Base-by-base conservation (phyloP, 2,329 filamentous ascomycete genomes). In the Emmonsiellopsis sp. region DNA sequence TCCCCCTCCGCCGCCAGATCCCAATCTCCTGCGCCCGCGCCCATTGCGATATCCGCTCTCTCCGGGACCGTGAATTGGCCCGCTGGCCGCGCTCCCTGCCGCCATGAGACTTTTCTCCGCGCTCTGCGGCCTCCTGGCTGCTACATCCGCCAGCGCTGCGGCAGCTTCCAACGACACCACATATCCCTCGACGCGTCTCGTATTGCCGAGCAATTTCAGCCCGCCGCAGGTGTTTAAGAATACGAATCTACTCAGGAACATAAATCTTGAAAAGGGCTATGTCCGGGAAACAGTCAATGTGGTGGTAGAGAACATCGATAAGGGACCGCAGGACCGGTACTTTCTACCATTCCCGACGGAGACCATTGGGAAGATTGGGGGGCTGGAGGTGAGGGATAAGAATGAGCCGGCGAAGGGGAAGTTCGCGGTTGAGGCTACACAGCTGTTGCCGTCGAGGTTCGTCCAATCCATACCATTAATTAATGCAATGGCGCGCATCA, bases 221-320 rank as follows among this genome's bases (percentile, higher is more conserved):
- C 90, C 92, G 52, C 86, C 91, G 11, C 87, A 89, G 68, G 87
- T 91, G 61, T 98, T 95, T 77, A 89, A 91, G 75, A 96, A 98
- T 72, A 80, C 80, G 71, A 97, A 98, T 69, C 73, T 97, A 33
- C 86, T 97, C 50, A 87, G 93, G 64, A 85, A 87, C 59, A 85
- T 94, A 66, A 95, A 95, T 61, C 74, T 96, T 55, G 92, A 97
- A 73, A 97, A 96, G 78, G 87, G 84, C 61, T 97, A 93, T 65
- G 84, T 85, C 53, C 85, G 90, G 67, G 92, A 97, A 72, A 86
- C 85, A 11, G 83, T 96, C 77, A 96, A 97, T 73, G 85, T 95
- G n/a, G 78, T 95, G 50, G 83, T 98, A 58, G 87, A 96, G 76
- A 98, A 98, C 70, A 77, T 87, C 60, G 88, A 86, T 65, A 78